Percentiles rank a stretch among this genome's conserved stretches.
Conservation (phyloP, 2,329 filamentous ascomycete genomes). For the Aaosphaeria pasadenensis region DNA sequence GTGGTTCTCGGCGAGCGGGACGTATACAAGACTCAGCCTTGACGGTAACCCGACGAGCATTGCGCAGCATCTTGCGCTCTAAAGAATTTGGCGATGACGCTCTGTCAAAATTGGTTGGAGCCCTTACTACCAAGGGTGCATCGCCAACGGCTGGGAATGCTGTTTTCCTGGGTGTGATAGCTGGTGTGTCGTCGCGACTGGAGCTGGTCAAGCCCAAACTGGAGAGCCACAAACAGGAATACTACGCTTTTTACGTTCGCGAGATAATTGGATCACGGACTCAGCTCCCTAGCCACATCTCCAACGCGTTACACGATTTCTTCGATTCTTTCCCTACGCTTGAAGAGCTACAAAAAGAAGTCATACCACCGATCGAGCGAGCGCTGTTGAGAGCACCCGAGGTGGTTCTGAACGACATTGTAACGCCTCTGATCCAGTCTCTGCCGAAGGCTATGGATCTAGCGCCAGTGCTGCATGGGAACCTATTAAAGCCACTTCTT, state of each 20-base stretch:
- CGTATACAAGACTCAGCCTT: constrained; percentile 73
- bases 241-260: constrained; percentile 79
- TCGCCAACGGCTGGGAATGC: constrained; percentile 68
- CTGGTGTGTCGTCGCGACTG: constrained; percentile 78
- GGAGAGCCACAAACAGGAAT: constrained; percentile 64
- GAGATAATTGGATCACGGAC: constrained; percentile 80
- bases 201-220: constrained; percentile 61
- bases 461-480: constrained; percentile 67
- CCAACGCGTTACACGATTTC: constrained; percentile 74
- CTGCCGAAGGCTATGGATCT: constrained; percentile 72
- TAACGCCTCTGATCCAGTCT: constrained; percentile 69
- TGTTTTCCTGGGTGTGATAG: constrained; percentile 77
- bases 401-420: constrained; percentile 75
- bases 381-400: constrained; percentile 85
- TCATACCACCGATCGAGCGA: constrained; percentile 84
- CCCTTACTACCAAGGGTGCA: constrained; percentile 66
- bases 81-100: constrained; percentile 58
- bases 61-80: constrained; percentile 69
- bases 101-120: constrained; percentile 61
- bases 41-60: constrained; percentile 72
- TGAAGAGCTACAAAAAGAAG: constrained; percentile 71
- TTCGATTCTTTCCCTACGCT: constrained; percentile 70
- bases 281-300: constrained; percentile 67
- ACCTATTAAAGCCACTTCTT: constrained; percentile 82
- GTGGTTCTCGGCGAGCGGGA: constrained; percentile 17